Percentiles rank a stretch among this genome's conserved stretches.
Evolutionary conservation across 1,284 basidiomycete genomes (phyloP).

Genomic region (Trametes hirsuta): DNA sequence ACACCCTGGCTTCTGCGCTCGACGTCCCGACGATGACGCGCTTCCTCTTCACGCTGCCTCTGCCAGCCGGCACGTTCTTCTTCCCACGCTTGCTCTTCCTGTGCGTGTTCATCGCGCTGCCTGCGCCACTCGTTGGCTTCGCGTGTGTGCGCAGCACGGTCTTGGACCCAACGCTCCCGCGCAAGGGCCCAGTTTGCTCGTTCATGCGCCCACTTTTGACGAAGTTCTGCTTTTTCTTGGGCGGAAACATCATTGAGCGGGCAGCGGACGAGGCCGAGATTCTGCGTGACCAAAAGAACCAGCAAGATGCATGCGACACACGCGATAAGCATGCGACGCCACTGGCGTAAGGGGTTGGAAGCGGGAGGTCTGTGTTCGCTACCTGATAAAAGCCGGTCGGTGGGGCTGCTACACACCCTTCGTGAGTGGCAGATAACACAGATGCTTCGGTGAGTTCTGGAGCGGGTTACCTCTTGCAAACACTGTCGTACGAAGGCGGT

Average conservation of each 20-base stretch:
- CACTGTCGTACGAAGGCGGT: too few relatives aligned
- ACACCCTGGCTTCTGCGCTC: conserved; percentile 20
- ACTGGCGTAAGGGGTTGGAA: background rate
- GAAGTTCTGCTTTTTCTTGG: conserved; percentile 1
- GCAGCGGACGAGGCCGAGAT: conserved; percentile 6
- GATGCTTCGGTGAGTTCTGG: too few relatives aligned
- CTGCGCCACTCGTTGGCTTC: conserved; percentile 1
- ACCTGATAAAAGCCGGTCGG: too few relatives aligned
- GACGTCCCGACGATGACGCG: conserved; percentile 17
- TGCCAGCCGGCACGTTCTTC: background rate
- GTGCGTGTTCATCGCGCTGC: background rate
- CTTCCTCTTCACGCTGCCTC: conserved; percentile 7
- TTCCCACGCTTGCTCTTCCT: too few relatives aligned
- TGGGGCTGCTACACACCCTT: too few relatives aligned
- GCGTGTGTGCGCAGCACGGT: conserved; percentile 5
- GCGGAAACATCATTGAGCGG: conserved; percentile 10
- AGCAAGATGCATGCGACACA: background rate
- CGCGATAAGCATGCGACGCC: background rate
- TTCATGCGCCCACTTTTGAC: conserved; percentile 2
- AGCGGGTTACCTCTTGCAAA: too few relatives aligned
- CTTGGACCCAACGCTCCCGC: conserved; percentile 1
- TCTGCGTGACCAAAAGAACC: conserved; percentile 12
- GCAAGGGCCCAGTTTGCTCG: background rate
- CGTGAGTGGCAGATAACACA: too few relatives aligned
- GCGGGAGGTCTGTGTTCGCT: background rate